Conservation (phyloP, 1,284 basidiomycete species). For the Pseudozyma thailandica region DNA sequence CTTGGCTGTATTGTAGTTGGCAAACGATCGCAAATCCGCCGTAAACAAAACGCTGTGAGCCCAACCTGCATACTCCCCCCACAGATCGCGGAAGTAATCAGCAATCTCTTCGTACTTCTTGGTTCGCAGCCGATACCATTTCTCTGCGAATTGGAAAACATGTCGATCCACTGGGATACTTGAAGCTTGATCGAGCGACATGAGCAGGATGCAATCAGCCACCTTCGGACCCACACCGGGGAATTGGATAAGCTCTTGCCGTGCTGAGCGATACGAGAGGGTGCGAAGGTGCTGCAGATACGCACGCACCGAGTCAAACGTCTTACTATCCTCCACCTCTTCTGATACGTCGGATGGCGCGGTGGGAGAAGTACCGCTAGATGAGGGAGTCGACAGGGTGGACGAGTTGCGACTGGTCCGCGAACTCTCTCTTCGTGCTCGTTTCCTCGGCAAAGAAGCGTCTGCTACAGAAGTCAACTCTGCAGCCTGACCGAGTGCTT, state of each 20-base stretch:
- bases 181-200: slow-evolving; percentile 84
- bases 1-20: slow-evolving; percentile 39
- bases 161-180: slow-evolving; percentile 67
- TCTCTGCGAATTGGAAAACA: slow-evolving; percentile 66
- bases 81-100: slow-evolving; percentile 57
- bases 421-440: slow-evolving; percentile 13
- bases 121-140: slow-evolving; percentile 61
- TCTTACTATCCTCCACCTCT: slow-evolving; percentile 15
- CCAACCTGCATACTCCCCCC: slow-evolving; percentile 67
- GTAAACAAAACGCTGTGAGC: slow-evolving; percentile 65
- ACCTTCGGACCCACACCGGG: slow-evolving; percentile 89
- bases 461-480: neutral
- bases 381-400: neutral
- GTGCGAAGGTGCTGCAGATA: slow-evolving; percentile 76
- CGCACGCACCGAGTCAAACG: slow-evolving; percentile 69
- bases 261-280: slow-evolving; percentile 74
- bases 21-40: slow-evolving; percentile 60
- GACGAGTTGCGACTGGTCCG: slow-evolving; percentile 8
- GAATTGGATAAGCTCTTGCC: slow-evolving; percentile 80
- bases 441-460: slow-evolving; percentile 1
- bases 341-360: neutral
- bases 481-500: neutral
- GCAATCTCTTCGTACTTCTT: slow-evolving; percentile 65
- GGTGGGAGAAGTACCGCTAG: neutral
- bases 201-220: slow-evolving; percentile 81